Conservation (phyloP, 306 rosid species). For the Lathyrus oleraceus region DNA sequence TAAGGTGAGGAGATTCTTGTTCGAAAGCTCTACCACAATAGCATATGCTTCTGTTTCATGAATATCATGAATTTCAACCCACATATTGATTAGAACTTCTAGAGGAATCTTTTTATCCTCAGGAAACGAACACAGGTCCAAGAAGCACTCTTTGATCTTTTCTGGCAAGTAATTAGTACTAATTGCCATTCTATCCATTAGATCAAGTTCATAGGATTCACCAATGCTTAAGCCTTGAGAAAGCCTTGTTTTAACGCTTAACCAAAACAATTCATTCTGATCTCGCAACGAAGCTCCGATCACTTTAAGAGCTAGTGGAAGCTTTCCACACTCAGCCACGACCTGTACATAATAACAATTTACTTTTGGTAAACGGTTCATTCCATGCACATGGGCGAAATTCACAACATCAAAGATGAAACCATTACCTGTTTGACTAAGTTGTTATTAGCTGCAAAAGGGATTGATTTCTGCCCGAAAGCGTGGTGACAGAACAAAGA, state of each 20-base stretch:
- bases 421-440: conserved; percentile 77
- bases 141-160: conserved; percentile 75
- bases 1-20: conserved; percentile 81
- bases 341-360: conserved; percentile 41
- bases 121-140: conserved; percentile 80
- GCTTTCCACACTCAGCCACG: conserved; percentile 84
- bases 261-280: conserved; percentile 76
- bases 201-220: conserved; percentile 65
- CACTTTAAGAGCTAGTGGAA: conserved; percentile 95
- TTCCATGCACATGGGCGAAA: not conserved
- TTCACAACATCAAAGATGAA: not conserved
- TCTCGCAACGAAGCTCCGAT: conserved; percentile 85
- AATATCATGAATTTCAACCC: conserved; percentile 82
- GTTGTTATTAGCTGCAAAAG: conserved; percentile 51
- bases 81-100: conserved; percentile 71
- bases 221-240: conserved; percentile 72
- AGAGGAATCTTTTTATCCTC: conserved; percentile 88
- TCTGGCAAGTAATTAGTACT: conserved; percentile 54
- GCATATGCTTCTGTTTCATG: conserved; percentile 68
- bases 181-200: conserved; percentile 72
- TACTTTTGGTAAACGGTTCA: not conserved
- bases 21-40: conserved; percentile 72
- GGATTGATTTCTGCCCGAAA: conserved; percentile 75
- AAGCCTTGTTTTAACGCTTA: conserved; percentile 61
- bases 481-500: conserved; percentile 88